Base-by-base conservation (phyloP, 352 stramenopile species). In the Phytophthora vignae region DNA sequence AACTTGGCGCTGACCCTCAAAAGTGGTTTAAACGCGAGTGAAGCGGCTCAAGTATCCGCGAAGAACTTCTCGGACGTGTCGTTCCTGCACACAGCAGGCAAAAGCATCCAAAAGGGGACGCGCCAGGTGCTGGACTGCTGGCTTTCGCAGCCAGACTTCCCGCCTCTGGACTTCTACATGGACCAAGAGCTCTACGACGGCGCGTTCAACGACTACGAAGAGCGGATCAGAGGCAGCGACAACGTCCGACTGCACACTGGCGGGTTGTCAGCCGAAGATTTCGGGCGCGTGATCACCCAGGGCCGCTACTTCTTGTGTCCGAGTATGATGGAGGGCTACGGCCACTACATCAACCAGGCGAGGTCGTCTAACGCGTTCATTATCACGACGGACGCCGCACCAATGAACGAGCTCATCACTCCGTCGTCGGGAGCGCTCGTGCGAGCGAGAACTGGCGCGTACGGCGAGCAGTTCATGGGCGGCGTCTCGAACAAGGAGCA, bases 331-430 rank as follows among this genome's bases (percentile, higher is more conserved):
- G 82, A 88, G 55, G 79, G 77, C 10, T 90, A 88, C 57, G 81
- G 81, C 8, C 83, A 90, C 64, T 90, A 88, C 57, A 84, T 90
- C 55, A 90, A 88, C 64, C 81, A 90, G 61, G 83, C 83, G n/a
- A 66, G 83, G 17, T 80, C 83, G 0, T 74, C 78, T 1, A 69
- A 74, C 27, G 77, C 71, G 2, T 54, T 87, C 38, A 76, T 90
- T 36, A 36, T 87, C 38, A 90, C 83, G 22, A 87, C 83, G 10
- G 71, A 88, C 40, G 74, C 74, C 5, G 53, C 69, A 2, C 82
- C 82, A 2, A 90, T 90, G 82, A 86, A 87, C 27, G 81, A 90
- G 38, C 58, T 90, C 6, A 74, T 90, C 60, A 81, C 79, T 19
- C 56, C 53, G 8, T 64, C 66, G 11, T 85, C 73, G 4, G 84